Evolutionary conservation across 345 rosid species (phyloP).

Genomic region (Anastatica hierochuntica): DNA sequence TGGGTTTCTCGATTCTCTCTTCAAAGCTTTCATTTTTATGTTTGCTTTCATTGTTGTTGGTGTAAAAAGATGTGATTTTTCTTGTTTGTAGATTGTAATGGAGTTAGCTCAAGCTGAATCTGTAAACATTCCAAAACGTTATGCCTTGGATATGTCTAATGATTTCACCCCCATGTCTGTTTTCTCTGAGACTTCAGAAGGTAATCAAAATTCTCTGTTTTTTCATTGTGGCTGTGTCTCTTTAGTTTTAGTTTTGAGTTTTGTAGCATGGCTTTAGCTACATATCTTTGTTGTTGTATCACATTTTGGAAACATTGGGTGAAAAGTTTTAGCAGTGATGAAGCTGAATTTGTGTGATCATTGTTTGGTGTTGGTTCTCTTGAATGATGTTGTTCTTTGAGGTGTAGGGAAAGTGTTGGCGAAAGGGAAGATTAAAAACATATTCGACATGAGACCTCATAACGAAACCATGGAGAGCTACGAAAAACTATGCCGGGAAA

Average conservation of each 20-base stretch:
- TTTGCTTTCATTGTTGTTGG: neutral
- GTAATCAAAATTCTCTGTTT: no score
- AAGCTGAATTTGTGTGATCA: no score
- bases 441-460: constrained; percentile 84
- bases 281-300: no score
- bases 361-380: neutral
- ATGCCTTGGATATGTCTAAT: constrained; percentile 66
- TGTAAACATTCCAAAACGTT: constrained; percentile 52
- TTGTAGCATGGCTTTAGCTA: no score
- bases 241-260: no score
- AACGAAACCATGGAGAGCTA: constrained; percentile 63
- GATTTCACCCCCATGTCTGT: constrained; percentile 64
- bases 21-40: no score
- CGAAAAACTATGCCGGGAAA: constrained; percentile 70
- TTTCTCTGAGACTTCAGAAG: constrained; percentile 55
- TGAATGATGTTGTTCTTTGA: no score
- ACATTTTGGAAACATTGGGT: no score
- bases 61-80: neutral
- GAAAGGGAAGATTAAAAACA: constrained; percentile 77
- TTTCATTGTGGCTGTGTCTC: no score
- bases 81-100: constrained; percentile 19
- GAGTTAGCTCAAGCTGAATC: constrained; percentile 52
- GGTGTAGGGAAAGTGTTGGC: constrained; percentile 45
- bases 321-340: neutral
- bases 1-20: no score